Base-by-base conservation (phyloP, 2,329 filamentous ascomycete species). In the Microcera coccophila region DNA sequence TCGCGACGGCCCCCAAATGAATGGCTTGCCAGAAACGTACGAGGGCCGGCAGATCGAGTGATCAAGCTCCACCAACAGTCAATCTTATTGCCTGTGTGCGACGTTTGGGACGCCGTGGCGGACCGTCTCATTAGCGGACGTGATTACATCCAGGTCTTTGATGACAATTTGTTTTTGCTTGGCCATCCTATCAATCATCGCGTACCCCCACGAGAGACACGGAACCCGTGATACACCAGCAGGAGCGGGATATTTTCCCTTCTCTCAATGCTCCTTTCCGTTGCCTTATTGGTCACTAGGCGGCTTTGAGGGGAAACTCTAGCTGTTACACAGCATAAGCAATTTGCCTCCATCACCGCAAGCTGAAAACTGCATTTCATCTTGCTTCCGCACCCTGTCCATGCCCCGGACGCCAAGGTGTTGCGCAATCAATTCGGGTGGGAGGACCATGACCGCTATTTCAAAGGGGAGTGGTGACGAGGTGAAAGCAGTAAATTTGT, bases 141-240 rank as follows among this genome's bases (percentile, higher is more conserved):
- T 32, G 8, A 10, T 32, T 32, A n/a, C 22, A 41, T 31, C 19
- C 28, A 20, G 24, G 19, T 36, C n/a, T n/a, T n/a, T 39, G 37
- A 31, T 19, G 39, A 39, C 29, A 36, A 29, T 41, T 38, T 36
- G 47, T 45, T 28, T 37, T 12, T 14, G 24, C 48, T 45, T 42
- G 42, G 43, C 42, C 41, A 45, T 49, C 52, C 28, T 15, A 5
- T 15, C 29, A 32, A 15, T n/a, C 29, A 32, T 15, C 7, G 29
- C 8, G 15, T 17, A 10, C 38, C 41, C 44, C 54, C 50, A 38
- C 45, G 48, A 47, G n/a, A n/a, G 42, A 41, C 35, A 37, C 45
- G 8, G n/a, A 46, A 45, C 37, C 49, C 54, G 50, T 57, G 54
- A 57, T 50, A 48, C 43, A 41, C 47, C 38, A 43, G 31, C 36